phyloP scores from a whole-genome alignment of 2,329 filamentous ascomycete species.

The Metarhizium humberi region DNA sequence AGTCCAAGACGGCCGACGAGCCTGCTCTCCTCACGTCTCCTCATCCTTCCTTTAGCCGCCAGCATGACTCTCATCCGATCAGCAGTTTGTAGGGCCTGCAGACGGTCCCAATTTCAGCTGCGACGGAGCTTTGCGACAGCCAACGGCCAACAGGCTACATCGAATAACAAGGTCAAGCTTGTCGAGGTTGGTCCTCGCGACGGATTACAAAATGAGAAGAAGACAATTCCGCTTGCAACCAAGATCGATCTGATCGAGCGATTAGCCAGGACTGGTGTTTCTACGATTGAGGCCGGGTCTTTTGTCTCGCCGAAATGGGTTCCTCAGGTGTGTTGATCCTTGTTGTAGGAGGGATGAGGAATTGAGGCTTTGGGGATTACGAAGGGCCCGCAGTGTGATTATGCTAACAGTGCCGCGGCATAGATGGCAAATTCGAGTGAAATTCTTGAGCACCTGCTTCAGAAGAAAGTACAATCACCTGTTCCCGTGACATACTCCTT shows the following conservation, averaged over 20 bases:
- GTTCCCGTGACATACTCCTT: slow-evolving; percentile 65
- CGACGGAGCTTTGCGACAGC: slow-evolving; percentile 32
- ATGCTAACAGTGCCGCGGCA: not conserved
- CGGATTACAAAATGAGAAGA: slow-evolving; percentile 80
- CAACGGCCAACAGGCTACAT: slow-evolving; percentile 15
- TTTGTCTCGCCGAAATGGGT: slow-evolving; percentile 82
- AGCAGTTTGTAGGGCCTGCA: slow-evolving; percentile 29
- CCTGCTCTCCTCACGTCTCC: not conserved
- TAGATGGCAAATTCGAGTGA: slow-evolving; percentile 73
- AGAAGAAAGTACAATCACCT: slow-evolving; percentile 43
- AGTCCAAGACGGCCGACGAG: not conserved
- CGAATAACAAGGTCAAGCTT: slow-evolving; percentile 46
- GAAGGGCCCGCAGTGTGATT: too few species aligned
- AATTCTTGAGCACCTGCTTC: slow-evolving; percentile 61
- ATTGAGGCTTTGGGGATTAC: not conserved
- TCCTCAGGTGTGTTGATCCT: slow-evolving; percentile 52
- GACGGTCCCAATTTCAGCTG: slow-evolving; percentile 20
- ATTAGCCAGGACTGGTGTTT: slow-evolving; percentile 58
- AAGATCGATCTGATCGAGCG: slow-evolving; percentile 70
- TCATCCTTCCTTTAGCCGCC: not conserved
- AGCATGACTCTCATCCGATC: slow-evolving; percentile 28
- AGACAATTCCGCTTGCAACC: slow-evolving; percentile 56
- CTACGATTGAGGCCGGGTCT: slow-evolving; percentile 70
- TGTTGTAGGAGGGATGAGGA: not conserved
- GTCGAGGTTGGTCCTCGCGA: slow-evolving; percentile 81